Evolutionary conservation across 1,284 basidiomycete species (phyloP).

Genomic region (Ustilago xerochloae): DNA sequence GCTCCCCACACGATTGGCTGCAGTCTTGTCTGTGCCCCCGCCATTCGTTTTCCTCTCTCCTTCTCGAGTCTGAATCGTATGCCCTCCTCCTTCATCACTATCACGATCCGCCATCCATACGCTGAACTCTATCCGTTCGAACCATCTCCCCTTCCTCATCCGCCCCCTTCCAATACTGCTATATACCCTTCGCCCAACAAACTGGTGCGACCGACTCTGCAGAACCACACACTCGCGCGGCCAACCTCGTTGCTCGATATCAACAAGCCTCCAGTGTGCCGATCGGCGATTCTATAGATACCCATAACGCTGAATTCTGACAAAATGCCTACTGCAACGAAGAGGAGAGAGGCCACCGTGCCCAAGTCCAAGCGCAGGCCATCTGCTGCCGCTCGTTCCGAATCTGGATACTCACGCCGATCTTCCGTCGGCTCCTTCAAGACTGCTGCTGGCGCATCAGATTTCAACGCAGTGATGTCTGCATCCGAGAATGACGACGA

Average conservation of each 20-base stretch:
- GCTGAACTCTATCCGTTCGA: not conserved
- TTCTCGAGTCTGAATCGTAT: not conserved
- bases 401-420: slow-evolving; percentile 34
- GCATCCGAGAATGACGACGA: slow-evolving; percentile 17
- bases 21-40: not conserved
- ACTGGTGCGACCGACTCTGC: not conserved
- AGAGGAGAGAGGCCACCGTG: slow-evolving; percentile 2
- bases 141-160: not conserved
- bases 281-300: not conserved
- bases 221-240: not conserved
- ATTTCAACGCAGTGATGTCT: slow-evolving; percentile 2
- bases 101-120: not conserved
- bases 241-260: not conserved
- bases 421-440: slow-evolving; percentile 41
- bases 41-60: not conserved
- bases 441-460: slow-evolving; percentile 33
- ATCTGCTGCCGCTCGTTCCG: slow-evolving; percentile 26
- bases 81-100: slow-evolving; percentile 6
- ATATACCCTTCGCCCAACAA: not conserved
- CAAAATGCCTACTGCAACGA: slow-evolving; percentile 29
- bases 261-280: not conserved
- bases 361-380: slow-evolving; percentile 18
- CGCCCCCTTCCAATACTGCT: not conserved
- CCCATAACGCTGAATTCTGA: not conserved
- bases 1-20: not conserved